Conservation (phyloP, 2,329 filamentous ascomycete species). For the Fonsecaea erecta region DNA sequence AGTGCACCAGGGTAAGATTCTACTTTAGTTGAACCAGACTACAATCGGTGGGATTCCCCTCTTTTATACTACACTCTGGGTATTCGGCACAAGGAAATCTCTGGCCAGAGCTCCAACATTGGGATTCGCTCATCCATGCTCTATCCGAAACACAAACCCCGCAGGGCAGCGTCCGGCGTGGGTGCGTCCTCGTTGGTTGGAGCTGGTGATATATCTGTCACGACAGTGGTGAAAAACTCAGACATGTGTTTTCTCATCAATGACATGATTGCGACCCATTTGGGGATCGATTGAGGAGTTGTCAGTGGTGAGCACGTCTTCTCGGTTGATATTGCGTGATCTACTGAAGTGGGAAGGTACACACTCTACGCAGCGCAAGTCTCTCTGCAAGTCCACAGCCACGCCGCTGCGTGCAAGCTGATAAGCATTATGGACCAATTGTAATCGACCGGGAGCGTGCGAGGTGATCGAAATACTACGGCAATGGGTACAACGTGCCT, state of each 20-base stretch:
- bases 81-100: slow-evolving; percentile 13
- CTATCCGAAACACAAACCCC: slow-evolving; percentile 10
- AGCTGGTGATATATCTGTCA: background rate
- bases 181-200: slow-evolving; percentile 7
- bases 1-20: background rate
- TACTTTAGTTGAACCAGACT: background rate
- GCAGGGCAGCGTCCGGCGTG: slow-evolving; percentile 7
- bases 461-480: background rate
- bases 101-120: background rate
- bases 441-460: background rate
- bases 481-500: background rate
- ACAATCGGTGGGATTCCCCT: background rate
- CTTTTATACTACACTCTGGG: slow-evolving; percentile 12
- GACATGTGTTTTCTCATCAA: background rate
- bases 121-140: slow-evolving; percentile 8
- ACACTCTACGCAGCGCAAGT: slow-evolving; percentile 4
- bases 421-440: slow-evolving; percentile 14
- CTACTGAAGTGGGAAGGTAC: slow-evolving; percentile 23
- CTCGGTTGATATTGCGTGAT: slow-evolving; percentile 32
- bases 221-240: background rate
- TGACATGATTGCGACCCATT: background rate
- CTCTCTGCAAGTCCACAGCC: background rate
- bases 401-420: background rate
- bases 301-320: slow-evolving; percentile 28
- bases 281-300: background rate